Base-by-base conservation (phyloP, 1,284 basidiomycete species). In the Thelephora terrestris region DNA sequence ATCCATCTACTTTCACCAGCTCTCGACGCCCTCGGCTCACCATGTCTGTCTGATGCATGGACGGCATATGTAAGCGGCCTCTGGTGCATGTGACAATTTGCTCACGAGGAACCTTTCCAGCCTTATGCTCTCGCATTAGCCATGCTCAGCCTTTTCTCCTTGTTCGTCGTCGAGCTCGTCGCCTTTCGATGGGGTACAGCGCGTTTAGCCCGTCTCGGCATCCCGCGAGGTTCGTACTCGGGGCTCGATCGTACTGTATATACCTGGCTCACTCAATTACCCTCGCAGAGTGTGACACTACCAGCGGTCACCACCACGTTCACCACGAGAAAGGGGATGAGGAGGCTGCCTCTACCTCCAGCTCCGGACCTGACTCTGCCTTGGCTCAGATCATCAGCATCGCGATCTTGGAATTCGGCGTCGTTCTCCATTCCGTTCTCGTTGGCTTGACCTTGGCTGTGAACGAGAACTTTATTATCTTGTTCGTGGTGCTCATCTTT, bases 391-490 rank as follows among this genome's bases (percentile, higher is more conserved):
- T 96, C 44, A 73, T 98, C 42, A 93, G 92, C 18, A 74, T 93
- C 39, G 81, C 76, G 38, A 91, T 94, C 53, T 73, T 95, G 50
- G 91, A 89, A 63, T 95, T 98, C 58, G 96, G 95, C 58, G 90
- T 98, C 44, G 68, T 94, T 12, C 71, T 99, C 52, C 93, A 96
- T 62, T 86, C 82, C 59, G 62, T 97, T 38, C 77, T 99, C 55
- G 92, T 99, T 57, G 95, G 95, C 1, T 70, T 99, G 21, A 98
- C 95, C 0, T 79, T 99, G 43, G 93, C 92, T 18, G 91, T 95
- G 29, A 80, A 87, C 58, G 67, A 76, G 23, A 63, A 78, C 44
- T 98, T 99, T 68, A 86, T 78, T 54, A 68, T 87, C 10, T 78
- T 99, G 18, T 94, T 98, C 62, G 71, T 93, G 52, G 94, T 98